Conservation (phyloP, 495 filamentous ascomycete genomes). For the Podospora tetraspora region DNA sequence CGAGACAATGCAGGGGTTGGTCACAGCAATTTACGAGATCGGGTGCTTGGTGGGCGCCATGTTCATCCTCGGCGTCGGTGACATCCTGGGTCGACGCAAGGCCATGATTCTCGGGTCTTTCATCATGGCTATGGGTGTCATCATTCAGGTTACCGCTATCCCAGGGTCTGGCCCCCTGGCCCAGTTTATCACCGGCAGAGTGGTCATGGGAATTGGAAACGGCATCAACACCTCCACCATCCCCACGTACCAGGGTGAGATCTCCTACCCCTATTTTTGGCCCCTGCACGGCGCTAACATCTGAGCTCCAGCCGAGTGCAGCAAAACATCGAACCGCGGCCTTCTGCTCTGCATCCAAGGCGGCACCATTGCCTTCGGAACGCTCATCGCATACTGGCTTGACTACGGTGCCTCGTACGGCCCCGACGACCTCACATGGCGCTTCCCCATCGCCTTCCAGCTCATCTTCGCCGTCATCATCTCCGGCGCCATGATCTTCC, state of each 20-base stretch:
- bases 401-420: slow-evolving; percentile 73
- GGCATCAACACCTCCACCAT: slow-evolving; percentile 75
- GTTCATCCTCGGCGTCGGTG: slow-evolving; percentile 62
- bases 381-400: slow-evolving; percentile 76
- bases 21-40: slow-evolving; percentile 80
- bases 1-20: slow-evolving; percentile 69
- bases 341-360: slow-evolving; percentile 82
- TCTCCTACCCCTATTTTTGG: background rate
- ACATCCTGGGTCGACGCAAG: slow-evolving; percentile 58
- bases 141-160: slow-evolving; percentile 59
- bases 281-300: slow-evolving; percentile 1
- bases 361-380: slow-evolving; percentile 72
- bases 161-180: slow-evolving; percentile 39
- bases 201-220: slow-evolving; percentile 70
- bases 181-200: slow-evolving; percentile 71
- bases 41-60: slow-evolving; percentile 73
- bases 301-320: slow-evolving; percentile 49
- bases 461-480: slow-evolving; percentile 66
- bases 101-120: slow-evolving; percentile 53
- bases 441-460: slow-evolving; percentile 82
- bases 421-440: slow-evolving; percentile 59
- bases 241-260: slow-evolving; percentile 72
- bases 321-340: slow-evolving; percentile 69
- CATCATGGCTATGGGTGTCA: slow-evolving; percentile 69
- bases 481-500: slow-evolving; percentile 55